phyloP scores from a whole-genome alignment of 116 monocot genomes.

The Zostera marina region DNA sequence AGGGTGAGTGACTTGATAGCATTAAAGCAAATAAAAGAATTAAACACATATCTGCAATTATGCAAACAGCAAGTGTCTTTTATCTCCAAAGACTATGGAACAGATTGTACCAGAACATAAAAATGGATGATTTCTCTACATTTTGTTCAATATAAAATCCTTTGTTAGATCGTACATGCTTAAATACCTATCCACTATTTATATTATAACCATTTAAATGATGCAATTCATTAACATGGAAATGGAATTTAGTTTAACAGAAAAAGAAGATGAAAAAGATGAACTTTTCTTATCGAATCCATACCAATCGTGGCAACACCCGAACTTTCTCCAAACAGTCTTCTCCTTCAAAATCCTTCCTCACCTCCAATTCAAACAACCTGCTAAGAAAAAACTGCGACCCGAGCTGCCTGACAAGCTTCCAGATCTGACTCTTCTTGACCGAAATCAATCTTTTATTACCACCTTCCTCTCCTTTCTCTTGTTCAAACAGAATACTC shows the following conservation, averaged over 20 bases:
- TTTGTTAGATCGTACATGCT: no score
- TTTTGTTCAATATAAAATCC: no score
- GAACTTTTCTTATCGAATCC: no score
- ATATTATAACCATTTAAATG: no score
- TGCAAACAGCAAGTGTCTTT: no score
- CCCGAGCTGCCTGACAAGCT: constrained; percentile 78
- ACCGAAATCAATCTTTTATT: constrained; percentile 91
- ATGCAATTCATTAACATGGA: background rate
- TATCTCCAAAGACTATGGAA: no score
- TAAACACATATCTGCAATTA: no score
- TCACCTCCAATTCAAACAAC: constrained; percentile 80
- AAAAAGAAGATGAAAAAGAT: no score
- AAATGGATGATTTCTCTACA: no score
- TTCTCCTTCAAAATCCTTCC: constrained; percentile 25
- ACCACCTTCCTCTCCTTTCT: constrained; percentile 83
- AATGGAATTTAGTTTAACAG: background rate
- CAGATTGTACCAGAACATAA: no score
- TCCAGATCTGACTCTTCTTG: constrained; percentile 68
- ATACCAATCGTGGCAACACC: constrained; percentile 69
- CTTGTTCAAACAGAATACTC: constrained; percentile 93
- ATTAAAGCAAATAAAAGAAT: no score
- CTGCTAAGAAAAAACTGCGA: constrained; percentile 65
- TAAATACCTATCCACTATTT: background rate
- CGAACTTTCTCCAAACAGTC: constrained; percentile 62
- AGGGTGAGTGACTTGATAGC: no score